phyloP scores from a whole-genome alignment of 805 yeast species.

The Barnettozyma populi region DNA sequence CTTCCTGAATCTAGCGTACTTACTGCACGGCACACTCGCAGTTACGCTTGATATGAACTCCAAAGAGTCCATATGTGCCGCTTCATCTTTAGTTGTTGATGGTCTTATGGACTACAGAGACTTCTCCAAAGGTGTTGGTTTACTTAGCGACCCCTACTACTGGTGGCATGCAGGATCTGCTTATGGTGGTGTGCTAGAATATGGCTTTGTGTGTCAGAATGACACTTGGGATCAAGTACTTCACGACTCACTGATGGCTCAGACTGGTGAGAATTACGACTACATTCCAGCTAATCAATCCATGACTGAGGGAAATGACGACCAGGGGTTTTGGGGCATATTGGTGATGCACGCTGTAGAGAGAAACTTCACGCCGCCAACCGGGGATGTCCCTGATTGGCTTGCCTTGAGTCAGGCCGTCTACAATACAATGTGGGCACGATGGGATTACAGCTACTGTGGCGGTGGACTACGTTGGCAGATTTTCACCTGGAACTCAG shows the following conservation, averaged over 20 bases:
- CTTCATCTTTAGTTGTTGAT: conserved; percentile 48
- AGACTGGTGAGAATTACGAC: conserved; percentile 43
- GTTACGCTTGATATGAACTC: conserved; percentile 31
- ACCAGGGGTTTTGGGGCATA: conserved; percentile 68
- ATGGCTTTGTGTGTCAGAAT: conserved; percentile 65
- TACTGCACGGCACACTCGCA: conserved; percentile 6
- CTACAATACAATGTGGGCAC: conserved; percentile 53
- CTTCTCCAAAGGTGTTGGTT: conserved; percentile 75
- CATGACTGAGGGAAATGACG: conserved; percentile 67
- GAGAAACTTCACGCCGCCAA: conserved; percentile 48
- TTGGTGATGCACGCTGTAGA: conserved; percentile 61
- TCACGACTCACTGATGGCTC: conserved; percentile 46
- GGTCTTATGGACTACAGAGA: conserved; percentile 60
- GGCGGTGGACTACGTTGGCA: conserved; percentile 72
- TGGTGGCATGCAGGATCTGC: conserved; percentile 96
- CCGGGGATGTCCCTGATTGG: conserved; percentile 43
- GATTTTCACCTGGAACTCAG: conserved; percentile 64
- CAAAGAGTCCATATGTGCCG: conserved; percentile 49
- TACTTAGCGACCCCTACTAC: conserved; percentile 55
- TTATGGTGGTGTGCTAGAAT: conserved; percentile 61
- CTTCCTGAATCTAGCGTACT: not conserved
- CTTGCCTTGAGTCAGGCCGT: conserved; percentile 55
- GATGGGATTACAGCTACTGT: conserved; percentile 55
- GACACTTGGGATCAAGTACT: conserved; percentile 54
- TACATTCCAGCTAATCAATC: conserved; percentile 58